Evolutionary conservation across 352 stramenopile genomes (phyloP).

Genomic region (Thraustotheca clavata): DNA sequence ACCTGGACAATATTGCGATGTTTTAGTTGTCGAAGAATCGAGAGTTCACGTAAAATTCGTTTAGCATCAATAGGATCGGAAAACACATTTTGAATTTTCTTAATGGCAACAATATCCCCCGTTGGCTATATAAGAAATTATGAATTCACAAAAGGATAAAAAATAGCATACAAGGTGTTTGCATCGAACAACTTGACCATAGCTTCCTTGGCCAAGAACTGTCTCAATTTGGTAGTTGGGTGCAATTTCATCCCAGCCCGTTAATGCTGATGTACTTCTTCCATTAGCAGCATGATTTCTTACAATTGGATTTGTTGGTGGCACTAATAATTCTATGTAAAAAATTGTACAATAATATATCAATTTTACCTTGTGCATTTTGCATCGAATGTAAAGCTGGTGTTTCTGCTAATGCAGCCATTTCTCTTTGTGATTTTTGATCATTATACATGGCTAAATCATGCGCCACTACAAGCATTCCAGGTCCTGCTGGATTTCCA

Average conservation of each 20-base stretch:
- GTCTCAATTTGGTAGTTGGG: constrained; percentile 81
- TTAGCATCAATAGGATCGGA: constrained; percentile 82
- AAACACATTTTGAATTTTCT: constrained; percentile 86
- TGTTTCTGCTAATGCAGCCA: constrained; percentile 10
- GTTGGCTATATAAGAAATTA: constrained; percentile 30
- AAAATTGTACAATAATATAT: not conserved
- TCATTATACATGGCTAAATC: constrained; percentile 32
- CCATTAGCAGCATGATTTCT: not conserved
- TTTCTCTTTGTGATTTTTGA: constrained; percentile 3
- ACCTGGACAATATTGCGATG: constrained; percentile 77
- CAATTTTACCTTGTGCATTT: not conserved
- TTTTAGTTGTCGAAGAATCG: constrained; percentile 71
- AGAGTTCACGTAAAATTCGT: constrained; percentile 75
- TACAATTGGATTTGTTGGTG: not conserved
- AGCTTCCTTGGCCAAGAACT: constrained; percentile 75
- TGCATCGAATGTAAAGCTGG: constrained; percentile 7
- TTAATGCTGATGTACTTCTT: constrained; percentile 26
- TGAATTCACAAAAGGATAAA: not conserved
- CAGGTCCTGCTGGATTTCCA: constrained; percentile 59
- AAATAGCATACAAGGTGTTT: constrained; percentile 46
- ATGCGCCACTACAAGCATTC: constrained; percentile 75
- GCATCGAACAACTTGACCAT: constrained; percentile 79
- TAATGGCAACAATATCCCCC: constrained; percentile 83
- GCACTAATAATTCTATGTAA: not conserved
- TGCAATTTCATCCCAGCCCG: constrained; percentile 72